Base-by-base conservation (phyloP, 2,329 filamentous ascomycete genomes). In the Nemania sp. region DNA sequence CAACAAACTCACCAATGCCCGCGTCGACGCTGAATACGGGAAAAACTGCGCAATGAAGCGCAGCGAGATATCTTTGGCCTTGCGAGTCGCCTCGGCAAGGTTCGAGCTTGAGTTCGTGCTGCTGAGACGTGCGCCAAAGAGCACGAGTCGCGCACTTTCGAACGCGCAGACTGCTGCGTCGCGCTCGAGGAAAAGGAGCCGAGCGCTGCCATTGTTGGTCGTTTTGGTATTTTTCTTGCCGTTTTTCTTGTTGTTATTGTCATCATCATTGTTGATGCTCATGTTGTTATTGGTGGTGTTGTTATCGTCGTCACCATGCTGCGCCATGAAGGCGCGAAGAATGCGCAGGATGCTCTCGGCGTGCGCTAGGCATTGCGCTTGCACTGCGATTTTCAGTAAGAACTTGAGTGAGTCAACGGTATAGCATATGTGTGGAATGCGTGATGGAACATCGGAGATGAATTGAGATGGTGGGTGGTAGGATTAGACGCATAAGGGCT, bases 161-260 rank as follows among this genome's bases (percentile, higher is more conserved):
- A 76, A 77, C 0, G 71, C 73, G 31, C 74, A 76, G 1, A 77
- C 72, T 4, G 74, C 74, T 0, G 68, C 69, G 37, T 76, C 74
- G 26, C 72, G 70, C 46, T 77, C 73, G 0, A 76, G 63, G 9
- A 72, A 66, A 5, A 66, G 41, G 37, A 19, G 7, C 17, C 36
- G 7, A n/a, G n/a, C n/a, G n/a, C 22, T 15, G 24, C 30, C 17
- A 19, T n/a, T 22, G 20, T 15, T 19, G 5, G 26, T 31, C 8
- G 28, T 31, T 9, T 31, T 31, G 11, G 28, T 31, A 11, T 4
- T 31, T 31, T 3, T 3, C 28, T 9, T 9, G 59, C 41, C 66
- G 56, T 22, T 64, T 63, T 2, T n/a, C n/a, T n/a, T 22, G 20
- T 15, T 19, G 5, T 22, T 31, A 4, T 9, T 31, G 28, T 31